These are phyloP conservation scores for Psophocarpus tetragonolobus DNA, from an alignment of 306 rosid species.

Conservation along the genomic window DNA sequence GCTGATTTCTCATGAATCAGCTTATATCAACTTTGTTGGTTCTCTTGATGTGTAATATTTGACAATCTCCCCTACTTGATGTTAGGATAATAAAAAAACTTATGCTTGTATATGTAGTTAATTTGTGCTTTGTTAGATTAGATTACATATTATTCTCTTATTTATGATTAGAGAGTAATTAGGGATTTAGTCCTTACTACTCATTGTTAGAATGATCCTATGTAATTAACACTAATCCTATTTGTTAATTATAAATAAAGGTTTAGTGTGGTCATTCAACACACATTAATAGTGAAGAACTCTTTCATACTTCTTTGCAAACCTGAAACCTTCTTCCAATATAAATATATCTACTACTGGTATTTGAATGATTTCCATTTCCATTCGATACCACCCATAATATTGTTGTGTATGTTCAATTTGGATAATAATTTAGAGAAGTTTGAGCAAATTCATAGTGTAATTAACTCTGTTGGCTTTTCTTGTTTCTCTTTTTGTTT, in stretches of 20 bases:
- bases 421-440: not conserved
- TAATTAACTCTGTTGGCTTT: not conserved
- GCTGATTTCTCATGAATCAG: too few species aligned
- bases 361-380: not conserved
- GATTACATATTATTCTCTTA: too few species aligned
- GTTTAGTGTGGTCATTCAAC: too few species aligned
- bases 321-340: not conserved
- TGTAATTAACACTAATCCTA: too few species aligned
- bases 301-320: not conserved
- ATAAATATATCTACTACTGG: not conserved
- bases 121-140: not conserved
- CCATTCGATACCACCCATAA: not conserved
- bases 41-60: too few species aligned
- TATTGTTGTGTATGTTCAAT: not conserved
- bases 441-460: not conserved
- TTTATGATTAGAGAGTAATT: too few species aligned
- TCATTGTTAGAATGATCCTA: too few species aligned
- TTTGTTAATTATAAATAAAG: too few species aligned
- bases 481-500: not conserved
- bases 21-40: too few species aligned
- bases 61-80: too few species aligned
- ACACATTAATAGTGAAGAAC: too few species aligned
- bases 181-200: too few species aligned
- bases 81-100: not conserved
- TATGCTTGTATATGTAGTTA: not conserved